Evolutionary conservation across 148 eudicot species (phyloP), one percentile per base, ranked within the genome.

Genomic region (Polygonum maritimum): DNA sequence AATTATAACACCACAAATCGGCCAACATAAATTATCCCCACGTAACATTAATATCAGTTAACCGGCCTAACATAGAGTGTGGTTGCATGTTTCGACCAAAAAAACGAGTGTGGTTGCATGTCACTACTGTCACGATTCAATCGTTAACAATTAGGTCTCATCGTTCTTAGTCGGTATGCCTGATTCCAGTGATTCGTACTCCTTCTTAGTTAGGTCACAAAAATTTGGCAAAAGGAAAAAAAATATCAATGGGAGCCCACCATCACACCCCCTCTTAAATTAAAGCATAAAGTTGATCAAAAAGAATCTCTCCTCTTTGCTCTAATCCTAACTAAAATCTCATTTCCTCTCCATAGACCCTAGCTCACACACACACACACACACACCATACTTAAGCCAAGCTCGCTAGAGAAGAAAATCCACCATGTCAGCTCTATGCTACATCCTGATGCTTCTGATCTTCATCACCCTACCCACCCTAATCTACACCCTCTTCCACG

Each of bases 401-500:
- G 9, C 40, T n/a, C n/a, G n/a, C n/a, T n/a, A n/a, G n/a, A n/a
- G n/a, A 39, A 63, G 36, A 18, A 14, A 63, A 36, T n/a, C 14
- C 11, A 48, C 36, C 52, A 74, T 80, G 48, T 71, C 79, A 12
- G 63, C 81, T 21, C n/a, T 76, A 15, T 35, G 72, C 71, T 35
- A 69, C 5, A 39, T 81, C 31, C 70, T 82, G 2, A 4, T 79
- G 67, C 54, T 84, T 3, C 67, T 77, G 10, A 77, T 69, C 5
- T 31, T 84, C 22, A 7, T 84, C 26, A 31, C n/a, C 39, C 10
- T 82, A 19, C 65, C 82, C 40, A 22, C 75, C 22, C 6, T 84
- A 2, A 75, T 82, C 39, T 84, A 84, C 77, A 78, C 76, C 40
- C 18, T 77, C 75, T 82, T 77, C 76, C 74, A 81, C 75, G 60